Evolutionary conservation across 106 monocot genomes (phyloP).

Genomic region (Acanthochlamys bracteata): DNA sequence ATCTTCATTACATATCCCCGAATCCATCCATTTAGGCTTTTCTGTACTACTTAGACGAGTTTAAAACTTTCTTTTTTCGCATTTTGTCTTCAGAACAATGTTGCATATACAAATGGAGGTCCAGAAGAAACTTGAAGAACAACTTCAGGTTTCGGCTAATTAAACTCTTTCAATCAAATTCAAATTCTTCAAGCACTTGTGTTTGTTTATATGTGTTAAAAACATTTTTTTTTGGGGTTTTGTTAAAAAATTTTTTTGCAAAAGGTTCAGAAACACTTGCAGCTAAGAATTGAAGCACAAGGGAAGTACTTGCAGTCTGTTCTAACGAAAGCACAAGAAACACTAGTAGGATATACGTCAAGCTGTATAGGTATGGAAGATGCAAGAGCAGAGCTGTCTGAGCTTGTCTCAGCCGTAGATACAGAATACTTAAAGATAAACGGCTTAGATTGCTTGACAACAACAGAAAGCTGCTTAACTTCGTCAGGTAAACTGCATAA

Average conservation of each 20-base stretch:
- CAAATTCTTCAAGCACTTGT: neutral
- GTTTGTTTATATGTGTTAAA: neutral
- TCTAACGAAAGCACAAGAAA: slow-evolving; percentile 63
- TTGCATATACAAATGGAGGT: slow-evolving; percentile 55
- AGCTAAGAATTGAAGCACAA: slow-evolving; percentile 76
- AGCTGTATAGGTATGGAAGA: slow-evolving; percentile 20
- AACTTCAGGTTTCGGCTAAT: slow-evolving; percentile 41
- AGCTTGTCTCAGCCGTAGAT: slow-evolving; percentile 33
- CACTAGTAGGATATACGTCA: slow-evolving; percentile 25
- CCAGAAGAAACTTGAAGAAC: slow-evolving; percentile 53
- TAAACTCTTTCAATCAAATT: neutral
- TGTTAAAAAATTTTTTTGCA: too few species aligned
- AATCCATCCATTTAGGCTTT: neutral
- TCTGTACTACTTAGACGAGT: neutral
- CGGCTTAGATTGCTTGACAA: too few species aligned
- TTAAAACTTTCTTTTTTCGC: neutral
- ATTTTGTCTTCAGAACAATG: slow-evolving; percentile 25
- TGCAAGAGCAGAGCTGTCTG: slow-evolving; percentile 42
- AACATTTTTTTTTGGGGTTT: neutral
- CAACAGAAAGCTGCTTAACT: slow-evolving; percentile 69
- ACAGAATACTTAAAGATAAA: slow-evolving; percentile 16
- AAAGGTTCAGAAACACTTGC: slow-evolving; percentile 78
- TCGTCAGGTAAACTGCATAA: slow-evolving; percentile 8
- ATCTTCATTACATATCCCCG: neutral
- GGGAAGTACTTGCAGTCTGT: slow-evolving; percentile 69